These are phyloP conservation scores for Pilaira anomala DNA, from an alignment of 192 early-diverging fungal species.

Conservation along the genomic window DNA sequence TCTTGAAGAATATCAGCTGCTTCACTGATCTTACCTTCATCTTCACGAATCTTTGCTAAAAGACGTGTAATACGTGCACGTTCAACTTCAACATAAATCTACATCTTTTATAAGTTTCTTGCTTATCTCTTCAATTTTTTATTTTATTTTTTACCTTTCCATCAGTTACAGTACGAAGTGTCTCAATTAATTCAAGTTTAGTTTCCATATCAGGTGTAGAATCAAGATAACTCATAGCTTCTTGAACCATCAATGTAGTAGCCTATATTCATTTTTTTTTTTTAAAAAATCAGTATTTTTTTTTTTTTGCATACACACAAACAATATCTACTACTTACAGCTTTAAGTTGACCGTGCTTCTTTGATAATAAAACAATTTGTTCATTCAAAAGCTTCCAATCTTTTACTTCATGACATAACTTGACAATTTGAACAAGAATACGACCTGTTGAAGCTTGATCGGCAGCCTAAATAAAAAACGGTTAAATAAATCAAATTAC, in stretches of 20 bases:
- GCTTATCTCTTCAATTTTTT: no score
- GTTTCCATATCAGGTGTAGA: conserved; percentile 75
- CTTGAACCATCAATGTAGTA: conserved; percentile 92
- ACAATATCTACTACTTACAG: conserved; percentile 53
- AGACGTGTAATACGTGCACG: conserved; percentile 91
- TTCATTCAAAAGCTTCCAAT: conserved; percentile 92
- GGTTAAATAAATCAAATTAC: background rate
- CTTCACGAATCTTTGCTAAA: conserved; percentile 85
- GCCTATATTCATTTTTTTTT: conserved; percentile 52
- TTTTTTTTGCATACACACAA: no score
- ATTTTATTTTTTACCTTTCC: conserved; percentile 78
- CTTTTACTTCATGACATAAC: conserved; percentile 64
- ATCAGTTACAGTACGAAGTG: conserved; percentile 92
- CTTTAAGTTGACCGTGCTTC: conserved; percentile 94
- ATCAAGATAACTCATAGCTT: conserved; percentile 87
- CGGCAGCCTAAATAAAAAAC: conserved; percentile 60
- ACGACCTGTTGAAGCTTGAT: conserved; percentile 84
- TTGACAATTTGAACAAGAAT: conserved; percentile 79
- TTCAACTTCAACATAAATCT: conserved; percentile 99
- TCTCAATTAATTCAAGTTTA: conserved; percentile 90
- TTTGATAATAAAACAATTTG: conserved; percentile 91
- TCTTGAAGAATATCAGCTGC: conserved; percentile 96
- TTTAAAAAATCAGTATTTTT: no score
- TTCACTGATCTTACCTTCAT: conserved; percentile 84
- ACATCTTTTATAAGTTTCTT: background rate